A percentile compares a stretch with the other conserved stretches of the same genome.
These are phyloP conservation scores for Hibiscus tridactylites DNA, from an alignment of 345 rosid genomes.

Conservation along the genomic window DNA sequence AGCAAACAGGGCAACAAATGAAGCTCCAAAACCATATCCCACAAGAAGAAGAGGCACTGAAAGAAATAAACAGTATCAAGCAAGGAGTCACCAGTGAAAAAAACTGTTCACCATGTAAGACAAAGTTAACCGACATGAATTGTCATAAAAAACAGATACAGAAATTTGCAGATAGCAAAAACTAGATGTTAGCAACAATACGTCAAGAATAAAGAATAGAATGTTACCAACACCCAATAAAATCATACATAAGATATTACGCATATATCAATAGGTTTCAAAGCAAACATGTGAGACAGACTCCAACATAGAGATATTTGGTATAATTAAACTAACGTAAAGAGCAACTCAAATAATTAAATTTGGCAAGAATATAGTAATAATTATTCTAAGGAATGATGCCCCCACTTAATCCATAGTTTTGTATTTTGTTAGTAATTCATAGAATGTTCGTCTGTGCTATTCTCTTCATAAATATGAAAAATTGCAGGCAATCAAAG, in stretches of 20 bases:
- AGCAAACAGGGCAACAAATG: conserved; percentile 52
- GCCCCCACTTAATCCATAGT: background rate
- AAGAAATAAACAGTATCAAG: conserved; percentile 18
- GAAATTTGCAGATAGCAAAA: background rate
- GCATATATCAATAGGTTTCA: background rate
- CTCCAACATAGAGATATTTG: background rate
- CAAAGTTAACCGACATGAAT: background rate
- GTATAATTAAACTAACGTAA: background rate
- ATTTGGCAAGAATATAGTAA: background rate
- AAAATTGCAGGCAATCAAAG: background rate
- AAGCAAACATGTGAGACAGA: background rate
- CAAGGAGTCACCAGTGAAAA: conserved; percentile 10
- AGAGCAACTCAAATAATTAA: background rate
- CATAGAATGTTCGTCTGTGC: background rate
- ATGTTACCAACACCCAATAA: background rate
- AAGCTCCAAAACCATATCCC: conserved; percentile 5
- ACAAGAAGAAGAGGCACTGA: conserved; percentile 97
- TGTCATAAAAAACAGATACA: background rate
- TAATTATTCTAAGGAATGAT: background rate
- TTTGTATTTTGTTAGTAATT: background rate
- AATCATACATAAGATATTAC: background rate
- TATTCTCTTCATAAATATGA: background rate
- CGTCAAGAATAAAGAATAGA: background rate
- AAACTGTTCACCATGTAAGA: background rate
- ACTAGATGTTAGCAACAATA: background rate